Conservation (phyloP, 2,329 filamentous ascomycete genomes). For the Colletotrichum tabaci region DNA sequence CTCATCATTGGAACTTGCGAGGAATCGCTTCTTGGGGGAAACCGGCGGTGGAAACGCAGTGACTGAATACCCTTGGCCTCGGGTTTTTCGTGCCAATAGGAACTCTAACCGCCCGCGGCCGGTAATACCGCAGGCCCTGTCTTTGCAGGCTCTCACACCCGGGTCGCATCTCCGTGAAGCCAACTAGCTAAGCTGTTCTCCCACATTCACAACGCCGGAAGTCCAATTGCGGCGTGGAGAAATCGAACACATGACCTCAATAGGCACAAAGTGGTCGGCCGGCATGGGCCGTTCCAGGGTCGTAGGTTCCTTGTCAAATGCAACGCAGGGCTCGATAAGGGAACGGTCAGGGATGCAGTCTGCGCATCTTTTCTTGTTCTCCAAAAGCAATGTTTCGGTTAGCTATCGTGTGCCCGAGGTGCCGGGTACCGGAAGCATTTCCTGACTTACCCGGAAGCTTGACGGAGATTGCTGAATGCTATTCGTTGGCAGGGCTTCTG, state of each 20-base stretch:
- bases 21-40: not conserved
- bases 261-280: not conserved
- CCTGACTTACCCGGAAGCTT: slow-evolving; percentile 16
- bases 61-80: not conserved
- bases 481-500: not conserved
- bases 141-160: not conserved
- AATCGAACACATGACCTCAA: not conserved
- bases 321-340: not conserved
- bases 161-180: not conserved
- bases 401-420: not conserved
- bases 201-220: not conserved
- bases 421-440: slow-evolving; percentile 14
- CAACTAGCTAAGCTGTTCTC: slow-evolving; percentile 1
- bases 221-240: not conserved
- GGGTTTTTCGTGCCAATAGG: slow-evolving; percentile 10
- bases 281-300: slow-evolving; percentile 25
- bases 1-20: not conserved
- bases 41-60: not conserved
- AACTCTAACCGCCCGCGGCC: not conserved
- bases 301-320: not conserved
- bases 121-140: not conserved
- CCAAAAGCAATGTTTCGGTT: not conserved
- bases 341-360: not conserved
- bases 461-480: not conserved
- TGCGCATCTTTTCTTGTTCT: not conserved